phyloP scores from a whole-genome alignment of 176 grass and related monocot genomes.

The Themeda triandra region DNA sequence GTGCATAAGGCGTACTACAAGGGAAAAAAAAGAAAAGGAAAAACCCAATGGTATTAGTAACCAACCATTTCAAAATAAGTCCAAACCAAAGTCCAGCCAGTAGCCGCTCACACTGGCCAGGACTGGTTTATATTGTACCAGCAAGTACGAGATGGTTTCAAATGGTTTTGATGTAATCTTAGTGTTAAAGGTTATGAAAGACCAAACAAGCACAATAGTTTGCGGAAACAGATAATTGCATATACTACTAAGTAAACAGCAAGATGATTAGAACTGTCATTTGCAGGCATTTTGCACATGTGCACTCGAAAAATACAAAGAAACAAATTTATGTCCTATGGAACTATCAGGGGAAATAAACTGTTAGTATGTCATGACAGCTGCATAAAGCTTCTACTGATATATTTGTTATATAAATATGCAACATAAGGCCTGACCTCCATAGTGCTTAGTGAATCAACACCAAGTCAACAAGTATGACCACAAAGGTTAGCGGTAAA shows the following conservation, averaged over 20 bases:
- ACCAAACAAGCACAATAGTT: not conserved
- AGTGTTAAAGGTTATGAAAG: not conserved
- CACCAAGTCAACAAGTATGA: not conserved
- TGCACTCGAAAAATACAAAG: not conserved
- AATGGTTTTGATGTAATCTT: not conserved
- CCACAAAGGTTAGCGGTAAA: not conserved
- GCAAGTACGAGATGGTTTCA: not conserved
- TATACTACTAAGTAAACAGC: constrained; percentile 3
- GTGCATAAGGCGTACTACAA: not conserved
- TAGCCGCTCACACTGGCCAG: not conserved
- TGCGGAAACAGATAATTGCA: not conserved
- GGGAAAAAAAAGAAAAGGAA: not conserved
- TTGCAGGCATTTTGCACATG: not conserved
- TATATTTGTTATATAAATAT: constrained; percentile 16
- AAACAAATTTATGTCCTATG: not conserved
- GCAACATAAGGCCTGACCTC: constrained; percentile 2
- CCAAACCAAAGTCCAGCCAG: not conserved
- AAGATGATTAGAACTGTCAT: not conserved
- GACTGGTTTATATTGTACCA: not conserved
- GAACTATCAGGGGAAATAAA: constrained; percentile 1
- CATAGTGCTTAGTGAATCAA: constrained; percentile 15
- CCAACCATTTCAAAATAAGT: not conserved
- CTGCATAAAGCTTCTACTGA: constrained; percentile 6
- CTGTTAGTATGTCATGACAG: not conserved
- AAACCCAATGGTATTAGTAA: not conserved